Evolutionary conservation across 2,329 filamentous ascomycete species (phyloP).

Genomic region (Stemphylium vesicarium): DNA sequence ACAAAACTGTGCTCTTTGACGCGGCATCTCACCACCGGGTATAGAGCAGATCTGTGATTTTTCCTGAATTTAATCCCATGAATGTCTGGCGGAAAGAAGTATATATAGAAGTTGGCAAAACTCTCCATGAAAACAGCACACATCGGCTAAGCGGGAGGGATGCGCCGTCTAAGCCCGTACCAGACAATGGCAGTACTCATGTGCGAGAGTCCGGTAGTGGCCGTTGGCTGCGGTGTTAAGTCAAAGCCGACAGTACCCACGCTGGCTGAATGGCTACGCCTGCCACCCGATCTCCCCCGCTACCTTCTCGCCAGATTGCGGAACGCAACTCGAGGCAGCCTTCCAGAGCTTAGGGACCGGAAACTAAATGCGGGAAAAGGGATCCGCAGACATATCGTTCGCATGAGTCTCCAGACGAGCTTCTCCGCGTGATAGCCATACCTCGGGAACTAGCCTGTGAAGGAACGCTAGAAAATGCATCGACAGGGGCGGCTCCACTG

Average conservation of each 20-base stretch:
- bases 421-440: constrained; percentile 9
- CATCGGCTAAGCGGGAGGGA: neutral
- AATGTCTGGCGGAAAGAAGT: neutral
- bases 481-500: constrained; percentile 29
- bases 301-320: constrained; percentile 2
- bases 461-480: constrained; percentile 28
- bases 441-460: constrained; percentile 28
- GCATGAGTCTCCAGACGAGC: neutral
- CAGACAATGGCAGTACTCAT: neutral
- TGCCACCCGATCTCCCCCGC: constrained; percentile 9
- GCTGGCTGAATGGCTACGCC: neutral
- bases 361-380: constrained; percentile 5
- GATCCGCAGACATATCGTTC: constrained; percentile 5
- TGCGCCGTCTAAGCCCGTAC: neutral
- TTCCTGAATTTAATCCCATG: neutral
- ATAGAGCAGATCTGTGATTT: too few species aligned
- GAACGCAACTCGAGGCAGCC: neutral
- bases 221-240: neutral
- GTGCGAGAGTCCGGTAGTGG: neutral
- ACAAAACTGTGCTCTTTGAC: too few species aligned
- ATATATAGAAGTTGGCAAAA: neutral
- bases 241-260: constrained; percentile 9
- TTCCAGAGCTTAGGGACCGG: neutral
- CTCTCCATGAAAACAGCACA: neutral
- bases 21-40: too few species aligned